A percentile compares a stretch with the other conserved stretches of the same genome.
phyloP scores from a whole-genome alignment of 2,329 filamentous ascomycete species.

The Cytospora piceicola region DNA sequence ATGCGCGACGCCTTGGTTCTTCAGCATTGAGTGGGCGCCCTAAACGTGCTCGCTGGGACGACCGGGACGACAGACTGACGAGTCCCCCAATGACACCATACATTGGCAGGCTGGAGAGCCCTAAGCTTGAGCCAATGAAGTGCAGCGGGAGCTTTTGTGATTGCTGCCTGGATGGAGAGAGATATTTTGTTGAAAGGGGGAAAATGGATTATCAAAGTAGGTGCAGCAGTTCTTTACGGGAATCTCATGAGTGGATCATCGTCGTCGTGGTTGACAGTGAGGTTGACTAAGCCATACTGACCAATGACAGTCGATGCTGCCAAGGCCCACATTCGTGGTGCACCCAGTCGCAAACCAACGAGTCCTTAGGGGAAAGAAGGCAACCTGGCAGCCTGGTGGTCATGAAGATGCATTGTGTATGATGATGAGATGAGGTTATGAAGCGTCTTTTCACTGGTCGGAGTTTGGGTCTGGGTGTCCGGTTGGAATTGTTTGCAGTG shows the following conservation, averaged over 20 bases:
- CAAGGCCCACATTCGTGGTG: constrained; percentile 25
- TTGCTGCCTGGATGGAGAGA: constrained; percentile 19
- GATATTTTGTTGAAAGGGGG: constrained; percentile 15
- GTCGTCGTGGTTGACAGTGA: background rate
- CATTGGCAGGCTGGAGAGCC: constrained; percentile 24
- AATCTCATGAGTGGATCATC: background rate
- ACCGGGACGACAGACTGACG: constrained; percentile 3
- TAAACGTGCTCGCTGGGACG: constrained; percentile 1
- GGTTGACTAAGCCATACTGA: constrained; percentile 31
- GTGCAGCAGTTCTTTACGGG: constrained; percentile 12
- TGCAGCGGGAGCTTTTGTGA: constrained; percentile 19
- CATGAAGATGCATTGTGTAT: background rate
- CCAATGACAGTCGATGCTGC: constrained; percentile 28
- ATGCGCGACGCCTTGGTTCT: background rate
- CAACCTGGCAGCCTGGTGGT: background rate
- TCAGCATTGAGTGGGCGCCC: background rate
- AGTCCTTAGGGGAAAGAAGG: background rate
- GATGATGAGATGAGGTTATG: background rate
- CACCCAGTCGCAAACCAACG: constrained; percentile 8
- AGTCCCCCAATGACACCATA: constrained; percentile 23
- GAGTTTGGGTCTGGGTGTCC: background rate
- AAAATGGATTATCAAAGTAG: constrained; percentile 30
- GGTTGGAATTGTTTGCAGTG: background rate
- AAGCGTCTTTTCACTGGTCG: background rate
- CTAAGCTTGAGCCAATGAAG: constrained; percentile 24